Conservation (phyloP, 1,284 basidiomycete species). For the Ceratobasidium papillatum region DNA sequence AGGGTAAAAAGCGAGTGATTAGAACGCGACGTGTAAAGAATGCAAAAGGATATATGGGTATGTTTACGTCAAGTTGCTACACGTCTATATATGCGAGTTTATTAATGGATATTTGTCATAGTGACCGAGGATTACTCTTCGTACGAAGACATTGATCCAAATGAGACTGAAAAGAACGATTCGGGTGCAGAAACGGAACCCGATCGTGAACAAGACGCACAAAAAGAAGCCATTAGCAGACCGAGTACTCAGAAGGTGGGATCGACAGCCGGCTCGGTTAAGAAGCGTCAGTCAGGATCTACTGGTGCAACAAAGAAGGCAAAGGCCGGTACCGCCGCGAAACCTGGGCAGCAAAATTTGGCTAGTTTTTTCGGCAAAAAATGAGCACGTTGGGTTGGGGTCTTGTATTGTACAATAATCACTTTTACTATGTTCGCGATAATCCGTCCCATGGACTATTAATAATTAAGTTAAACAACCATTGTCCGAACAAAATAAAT, state of each 20-base stretch:
- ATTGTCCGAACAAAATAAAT: background rate
- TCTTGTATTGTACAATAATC: background rate
- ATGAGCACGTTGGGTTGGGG: background rate
- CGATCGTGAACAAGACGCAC: slow-evolving; percentile 3
- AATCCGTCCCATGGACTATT: background rate
- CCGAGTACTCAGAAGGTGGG: background rate
- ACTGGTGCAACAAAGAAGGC: slow-evolving; percentile 2
- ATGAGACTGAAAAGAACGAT: slow-evolving; percentile 57
- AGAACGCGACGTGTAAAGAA: slow-evolving; percentile 66
- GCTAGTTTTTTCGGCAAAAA: slow-evolving; percentile 38
- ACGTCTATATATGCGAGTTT: slow-evolving; percentile 26
- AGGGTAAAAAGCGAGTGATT: slow-evolving; percentile 73
- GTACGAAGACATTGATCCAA: slow-evolving; percentile 72
- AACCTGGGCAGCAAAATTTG: slow-evolving; percentile 32
- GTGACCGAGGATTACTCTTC: slow-evolving; percentile 79
- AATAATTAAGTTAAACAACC: background rate
- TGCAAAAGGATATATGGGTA: slow-evolving; percentile 76
- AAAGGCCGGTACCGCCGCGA: background rate
- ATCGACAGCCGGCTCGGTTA: background rate
- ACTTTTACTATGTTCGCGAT: background rate
- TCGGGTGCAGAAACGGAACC: slow-evolving; percentile 37
- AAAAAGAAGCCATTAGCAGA: background rate
- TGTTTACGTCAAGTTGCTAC: slow-evolving; percentile 44
- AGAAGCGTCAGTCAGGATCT: slow-evolving; percentile 18
- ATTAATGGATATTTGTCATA: slow-evolving; percentile 49